phyloP scores from a whole-genome alignment of 2,329 filamentous ascomycete genomes.

The Meredithiella fracta region DNA sequence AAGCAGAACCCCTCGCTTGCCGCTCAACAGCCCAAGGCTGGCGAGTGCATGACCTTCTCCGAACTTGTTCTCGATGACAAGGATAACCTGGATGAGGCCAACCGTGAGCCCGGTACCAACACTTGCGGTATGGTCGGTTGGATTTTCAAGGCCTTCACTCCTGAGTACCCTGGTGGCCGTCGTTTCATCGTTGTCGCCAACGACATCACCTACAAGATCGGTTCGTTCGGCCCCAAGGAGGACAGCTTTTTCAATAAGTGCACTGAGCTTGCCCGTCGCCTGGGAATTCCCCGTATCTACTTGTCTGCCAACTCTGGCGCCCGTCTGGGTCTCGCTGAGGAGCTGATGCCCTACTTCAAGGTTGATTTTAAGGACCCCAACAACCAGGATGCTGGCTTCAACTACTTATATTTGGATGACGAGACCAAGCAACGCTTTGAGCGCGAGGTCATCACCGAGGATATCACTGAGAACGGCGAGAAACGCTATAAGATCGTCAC shows the following conservation, averaged over 20 bases:
- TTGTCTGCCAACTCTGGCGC: conserved; percentile 97
- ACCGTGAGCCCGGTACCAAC: conserved; percentile 89
- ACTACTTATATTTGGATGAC: conserved; percentile 86
- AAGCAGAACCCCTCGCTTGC: conserved; percentile 57
- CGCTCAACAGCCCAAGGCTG: conserved; percentile 66
- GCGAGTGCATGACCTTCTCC: conserved; percentile 84
- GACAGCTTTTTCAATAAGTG: conserved; percentile 99
- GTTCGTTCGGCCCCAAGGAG: conserved; percentile 89
- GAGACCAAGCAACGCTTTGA: conserved; percentile 77
- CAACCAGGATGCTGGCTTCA: conserved; percentile 79
- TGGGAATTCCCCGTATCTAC: conserved; percentile 94
- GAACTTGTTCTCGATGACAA: conserved; percentile 91
- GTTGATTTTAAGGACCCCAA: conserved; percentile 82
- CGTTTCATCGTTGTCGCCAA: conserved; percentile 95
- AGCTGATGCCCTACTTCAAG: conserved; percentile 92
- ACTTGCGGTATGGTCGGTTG: conserved; percentile 96
- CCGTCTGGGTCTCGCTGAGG: conserved; percentile 88
- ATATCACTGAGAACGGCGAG: conserved; percentile 72
- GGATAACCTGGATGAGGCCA: conserved; percentile 82
- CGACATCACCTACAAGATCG: conserved; percentile 98
- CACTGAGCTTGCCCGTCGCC: conserved; percentile 82
- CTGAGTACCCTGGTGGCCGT: conserved; percentile 83
- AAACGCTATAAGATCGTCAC: conserved; percentile 87
- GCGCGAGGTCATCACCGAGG: conserved; percentile 59
- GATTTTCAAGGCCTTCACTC: conserved; percentile 86